Base-by-base conservation (phyloP, 495 filamentous ascomycete genomes). In the Hypomontagnella submonticulosa region DNA sequence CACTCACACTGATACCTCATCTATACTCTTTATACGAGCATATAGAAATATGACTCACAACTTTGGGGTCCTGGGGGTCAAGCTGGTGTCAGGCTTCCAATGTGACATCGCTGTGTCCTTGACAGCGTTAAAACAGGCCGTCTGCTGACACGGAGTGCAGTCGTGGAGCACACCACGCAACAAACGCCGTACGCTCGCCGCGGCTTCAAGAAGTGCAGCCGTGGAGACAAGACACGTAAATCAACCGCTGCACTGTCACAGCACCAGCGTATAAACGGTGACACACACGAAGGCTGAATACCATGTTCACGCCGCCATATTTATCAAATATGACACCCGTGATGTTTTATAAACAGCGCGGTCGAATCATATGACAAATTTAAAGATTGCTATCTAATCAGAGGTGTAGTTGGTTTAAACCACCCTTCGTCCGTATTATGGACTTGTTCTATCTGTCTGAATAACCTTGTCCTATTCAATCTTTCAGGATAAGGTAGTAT, bases 151-250 rank as follows among this genome's bases (percentile, higher is more conserved):
- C 62, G 55, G 48, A 60, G 55, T 54, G 12, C 48, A 59, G 61
- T 23, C 61, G 54, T 59, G 54, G 54, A 65, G 54, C 33, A 38
- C 5, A 65, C 61, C 61, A 59, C 48, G 48, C 15, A 58, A 65
- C 46, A 58, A 65, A 53, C 61, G 48, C 61, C 54, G 54, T 59
- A 19, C 27, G 47, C 54, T 59, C 47, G 48, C 48, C 61, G 34
- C 61, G 61, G 61, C 13, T 3, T 54, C 32, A 53, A 27, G 23
- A 27, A 54, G 62, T 8, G 41, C 42, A 56, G 63, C 43, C 63
- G 49, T 66, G 55, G 62, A 60, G 62, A 61, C 55, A 66, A 66
- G 48, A 42, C 62, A 59, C 55, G 55, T 60, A 61, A 60, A 66
- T 30, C 34, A 66, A 66, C 48, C 56, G 56, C 55, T 57, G 43